phyloP scores from a whole-genome alignment of 495 filamentous ascomycete species.

The Penicillium bialowiezense region DNA sequence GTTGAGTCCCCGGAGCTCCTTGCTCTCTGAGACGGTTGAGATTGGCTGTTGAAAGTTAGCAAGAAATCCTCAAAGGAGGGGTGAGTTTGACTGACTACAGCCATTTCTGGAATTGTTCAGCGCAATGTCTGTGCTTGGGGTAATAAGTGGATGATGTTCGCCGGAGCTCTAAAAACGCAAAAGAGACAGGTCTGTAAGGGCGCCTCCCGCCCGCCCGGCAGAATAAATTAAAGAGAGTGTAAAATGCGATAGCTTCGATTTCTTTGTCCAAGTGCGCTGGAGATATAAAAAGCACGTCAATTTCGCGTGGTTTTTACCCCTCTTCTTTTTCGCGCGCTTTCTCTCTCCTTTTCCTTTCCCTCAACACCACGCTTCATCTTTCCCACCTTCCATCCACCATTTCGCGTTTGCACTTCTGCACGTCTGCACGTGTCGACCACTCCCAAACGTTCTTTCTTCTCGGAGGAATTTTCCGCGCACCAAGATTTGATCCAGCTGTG shows the following conservation, averaged over 20 bases:
- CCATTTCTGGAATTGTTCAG: conserved; percentile 26
- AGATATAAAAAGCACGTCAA: background rate
- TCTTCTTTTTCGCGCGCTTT: too few species aligned
- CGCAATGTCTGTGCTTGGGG: conserved; percentile 1
- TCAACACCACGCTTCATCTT: too few species aligned
- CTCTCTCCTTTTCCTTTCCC: too few species aligned
- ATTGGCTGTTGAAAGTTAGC: conserved; percentile 59
- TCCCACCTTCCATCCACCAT: too few species aligned
- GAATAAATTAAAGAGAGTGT: background rate
- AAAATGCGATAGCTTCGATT: background rate
- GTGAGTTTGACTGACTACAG: conserved; percentile 33
- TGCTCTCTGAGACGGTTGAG: conserved; percentile 88
- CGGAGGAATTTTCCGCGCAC: too few species aligned
- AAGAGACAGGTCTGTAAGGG: conserved; percentile 9
- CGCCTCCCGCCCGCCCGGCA: conserved; percentile 1
- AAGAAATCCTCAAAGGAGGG: background rate
- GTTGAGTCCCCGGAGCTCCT: conserved; percentile 90
- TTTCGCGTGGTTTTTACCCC: background rate
- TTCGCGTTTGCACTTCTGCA: too few species aligned
- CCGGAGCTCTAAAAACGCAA: conserved; percentile 13
- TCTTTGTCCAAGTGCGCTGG: background rate
- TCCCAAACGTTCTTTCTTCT: too few species aligned
- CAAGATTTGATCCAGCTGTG: too few species aligned
- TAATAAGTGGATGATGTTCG: conserved; percentile 5
- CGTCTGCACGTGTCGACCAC: too few species aligned